Evolutionary conservation across 768 basidiomycete species (phyloP), one percentile per base, ranked within the genome.

Genomic region (Kwoniella dendrophila): DNA sequence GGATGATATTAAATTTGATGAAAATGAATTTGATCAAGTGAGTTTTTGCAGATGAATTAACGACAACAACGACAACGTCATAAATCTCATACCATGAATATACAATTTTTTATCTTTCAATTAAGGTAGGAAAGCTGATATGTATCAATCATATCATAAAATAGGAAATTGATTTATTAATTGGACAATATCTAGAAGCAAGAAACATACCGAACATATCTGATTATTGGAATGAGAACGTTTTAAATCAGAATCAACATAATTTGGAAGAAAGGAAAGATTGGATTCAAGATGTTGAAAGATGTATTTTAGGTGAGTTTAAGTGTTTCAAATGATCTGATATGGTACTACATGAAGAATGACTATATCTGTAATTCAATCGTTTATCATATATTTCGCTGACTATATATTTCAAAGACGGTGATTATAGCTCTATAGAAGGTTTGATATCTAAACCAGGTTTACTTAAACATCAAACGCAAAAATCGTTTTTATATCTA

Each of bases 401-500:
- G n/a, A n/a, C n/a, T n/a, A n/a, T n/a, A n/a, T 10, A 8, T n/a
- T n/a, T 27, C 34, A 22, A 6, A 75, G 74, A 73, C 55, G 76
- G 76, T 53, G 78, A 79, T 33, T 79, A 71, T 56, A 58, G 70
- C 6, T 59, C 64, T 41, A 56, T 76, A 22, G 78, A 78, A 44
- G 58, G 48, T 4, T 38, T 79, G 6, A 44, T 76, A 1, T 59
- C 60, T 34, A 59, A 58, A 47, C 67, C 71, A 12, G 72, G 70
- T 18, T 45, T 74, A 24, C 60, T 71, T 8, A 62, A 64, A 34
- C 62, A 69, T 8, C 70, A 74, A 41, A 73, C 69, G 12, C 73
- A 74, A 48, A 73, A 71, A 43, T 73, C 78, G 2, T 73, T 78
- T 53, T 47, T 77, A 45, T 79, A 74, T 60, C 64, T 75, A 38